Evolutionary conservation across 202 grass and related monocot genomes (phyloP), one percentile per base, ranked within the genome.

Genomic region (Bolboschoenoplectus hybrid): DNA sequence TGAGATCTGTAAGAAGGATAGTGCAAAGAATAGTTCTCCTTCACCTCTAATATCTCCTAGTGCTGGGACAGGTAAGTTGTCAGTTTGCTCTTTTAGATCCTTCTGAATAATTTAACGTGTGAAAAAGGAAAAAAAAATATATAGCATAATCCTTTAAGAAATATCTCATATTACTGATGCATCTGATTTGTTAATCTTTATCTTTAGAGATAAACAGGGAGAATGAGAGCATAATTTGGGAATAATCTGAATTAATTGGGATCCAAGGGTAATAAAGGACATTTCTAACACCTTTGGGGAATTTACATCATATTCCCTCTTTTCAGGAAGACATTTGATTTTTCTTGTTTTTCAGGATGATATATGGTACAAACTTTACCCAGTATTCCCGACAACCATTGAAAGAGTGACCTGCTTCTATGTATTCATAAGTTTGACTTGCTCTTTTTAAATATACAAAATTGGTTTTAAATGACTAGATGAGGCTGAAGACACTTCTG

Each of bases 1-100:
- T 84, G 90, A 98, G 66, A 87, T 92, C 87, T 95, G 91, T 81
- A 90, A 71, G 63, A 86, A 89, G 88, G 90, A 90, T 87, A 65
- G 63, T 85, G 84, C 86, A 81, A 58, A 20, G 40, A 93, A 91
- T 61, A 68, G 67, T 71, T 87, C 63, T 53, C 78, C 39, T 85
- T 92, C 89, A 82, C 61, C 77, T 87, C 83, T 87, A 85, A 52
- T 81, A 50, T 86, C 52, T 46, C 85, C 91, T 65, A 88, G 79
- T 43, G 12, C 60, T 82, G 69, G 79, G 64, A 81, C 90, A 92
- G 93, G 95, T 95, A 34, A 87, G 74, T 71, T 67, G 60, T 75
- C 16, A 50, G 57, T 83, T 60, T 81, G 20, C 39, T 73, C 76
- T 84, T 61, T 79, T n/a, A 80, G 20, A 16, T 57, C 7, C 35